Conservation (phyloP, 768 basidiomycete species). For the Sistotremastrum suecicum region DNA sequence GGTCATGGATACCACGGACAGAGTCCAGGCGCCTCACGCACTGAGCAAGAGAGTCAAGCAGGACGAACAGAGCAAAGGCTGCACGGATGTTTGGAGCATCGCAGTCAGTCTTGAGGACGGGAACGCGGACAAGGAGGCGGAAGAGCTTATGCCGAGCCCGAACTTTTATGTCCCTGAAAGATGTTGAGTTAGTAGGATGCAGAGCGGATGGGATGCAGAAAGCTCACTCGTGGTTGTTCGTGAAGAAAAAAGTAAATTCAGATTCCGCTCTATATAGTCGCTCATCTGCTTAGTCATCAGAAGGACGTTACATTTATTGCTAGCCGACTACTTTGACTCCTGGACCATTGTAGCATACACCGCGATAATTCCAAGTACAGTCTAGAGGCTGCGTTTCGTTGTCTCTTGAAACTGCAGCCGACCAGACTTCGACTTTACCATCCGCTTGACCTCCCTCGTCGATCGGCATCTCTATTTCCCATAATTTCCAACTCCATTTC, state of each 20-base stretch:
- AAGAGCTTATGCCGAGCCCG: slow-evolving; percentile 69
- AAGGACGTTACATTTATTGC: too few species aligned
- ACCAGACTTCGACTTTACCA: slow-evolving; percentile 11
- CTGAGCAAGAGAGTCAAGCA: too few species aligned
- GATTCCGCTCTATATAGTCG: too few species aligned
- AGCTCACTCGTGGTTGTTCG: too few species aligned
- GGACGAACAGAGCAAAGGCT: too few species aligned
- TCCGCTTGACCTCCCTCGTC: slow-evolving; percentile 1
- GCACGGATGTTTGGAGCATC: too few species aligned
- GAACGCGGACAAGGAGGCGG: slow-evolving; percentile 85
- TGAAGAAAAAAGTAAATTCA: too few species aligned
- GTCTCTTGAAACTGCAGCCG: slow-evolving; percentile 39
- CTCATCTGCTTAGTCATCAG: too few species aligned
- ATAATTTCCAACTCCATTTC: slow-evolving; percentile 62
- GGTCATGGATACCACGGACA: too few species aligned
- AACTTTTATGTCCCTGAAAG: slow-evolving; percentile 70
- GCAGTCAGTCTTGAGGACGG: slow-evolving; percentile 13
- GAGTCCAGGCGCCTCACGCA: too few species aligned
- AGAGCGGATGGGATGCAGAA: too few species aligned
- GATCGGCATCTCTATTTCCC: slow-evolving; percentile 37
- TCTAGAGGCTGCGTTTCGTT: slow-evolving; percentile 34
- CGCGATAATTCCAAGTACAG: slow-evolving; percentile 51
- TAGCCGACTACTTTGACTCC: background rate
- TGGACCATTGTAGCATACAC: slow-evolving; percentile 31
- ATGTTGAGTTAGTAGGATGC: too few species aligned